These are phyloP conservation scores for Fusarium anguioides DNA, from an alignment of 2,329 filamentous ascomycete genomes.

Conservation along the genomic window DNA sequence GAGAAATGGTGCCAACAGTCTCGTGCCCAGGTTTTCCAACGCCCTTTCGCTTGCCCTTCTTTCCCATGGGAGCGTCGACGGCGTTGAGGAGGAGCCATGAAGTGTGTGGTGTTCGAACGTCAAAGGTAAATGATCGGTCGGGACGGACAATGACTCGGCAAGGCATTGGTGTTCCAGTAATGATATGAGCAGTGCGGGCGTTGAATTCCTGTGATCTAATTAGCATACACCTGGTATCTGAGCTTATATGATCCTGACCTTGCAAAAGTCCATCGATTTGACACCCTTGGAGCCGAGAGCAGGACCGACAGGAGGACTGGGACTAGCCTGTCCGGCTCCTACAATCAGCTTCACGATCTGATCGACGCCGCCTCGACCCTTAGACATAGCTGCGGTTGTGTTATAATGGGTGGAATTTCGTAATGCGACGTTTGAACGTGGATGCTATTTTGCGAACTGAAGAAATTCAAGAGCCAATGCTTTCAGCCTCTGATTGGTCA, in stretches of 20 bases:
- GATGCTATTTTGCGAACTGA: slow-evolving; percentile 34
- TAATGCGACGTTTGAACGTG: slow-evolving; percentile 4
- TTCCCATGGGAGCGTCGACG: slow-evolving; percentile 74
- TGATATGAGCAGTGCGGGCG: slow-evolving; percentile 87
- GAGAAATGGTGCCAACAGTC: slow-evolving; percentile 82
- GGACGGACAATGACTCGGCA: slow-evolving; percentile 91
- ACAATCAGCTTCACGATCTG: slow-evolving; percentile 97
- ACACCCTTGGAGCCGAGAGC: slow-evolving; percentile 97
- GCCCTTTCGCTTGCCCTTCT: slow-evolving; percentile 82
- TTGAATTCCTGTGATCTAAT: slow-evolving; percentile 84
- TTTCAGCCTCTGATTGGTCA: slow-evolving; percentile 40
- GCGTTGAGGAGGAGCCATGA: slow-evolving; percentile 89
- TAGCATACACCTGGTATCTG: slow-evolving; percentile 23
- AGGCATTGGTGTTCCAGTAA: slow-evolving; percentile 85
- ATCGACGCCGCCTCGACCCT: slow-evolving; percentile 62
- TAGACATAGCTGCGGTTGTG: slow-evolving; percentile 61
- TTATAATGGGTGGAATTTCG: slow-evolving; percentile 19
- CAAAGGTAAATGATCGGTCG: slow-evolving; percentile 93
- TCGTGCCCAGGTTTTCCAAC: slow-evolving; percentile 80
- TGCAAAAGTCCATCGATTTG: slow-evolving; percentile 99
- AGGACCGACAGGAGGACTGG: slow-evolving; percentile 94
- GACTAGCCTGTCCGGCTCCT: slow-evolving; percentile 92
- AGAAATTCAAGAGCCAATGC: slow-evolving; percentile 44
- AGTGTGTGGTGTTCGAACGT: slow-evolving; percentile 93
- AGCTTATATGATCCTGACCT: slow-evolving; percentile 66